A percentile compares a stretch with the other conserved stretches of the same genome.
Conservation (phyloP, 1,284 basidiomycete genomes). For the Rhizopogon parksii region DNA sequence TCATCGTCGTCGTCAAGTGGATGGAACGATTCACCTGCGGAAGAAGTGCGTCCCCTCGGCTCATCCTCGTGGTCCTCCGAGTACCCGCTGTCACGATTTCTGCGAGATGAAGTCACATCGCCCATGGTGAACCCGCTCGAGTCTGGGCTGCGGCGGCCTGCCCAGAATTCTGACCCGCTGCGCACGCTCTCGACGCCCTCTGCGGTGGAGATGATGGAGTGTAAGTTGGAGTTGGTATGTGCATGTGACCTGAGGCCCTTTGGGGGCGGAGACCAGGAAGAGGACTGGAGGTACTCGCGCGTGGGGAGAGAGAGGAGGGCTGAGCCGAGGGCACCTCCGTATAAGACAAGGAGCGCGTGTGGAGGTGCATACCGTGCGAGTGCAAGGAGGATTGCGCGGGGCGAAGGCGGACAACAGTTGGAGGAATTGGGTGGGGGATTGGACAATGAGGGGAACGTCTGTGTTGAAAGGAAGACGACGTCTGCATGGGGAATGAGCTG, state of each 20-base stretch:
- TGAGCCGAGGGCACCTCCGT: slow-evolving; percentile 70
- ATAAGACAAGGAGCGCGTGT: slow-evolving; percentile 69
- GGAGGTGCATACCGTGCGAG: slow-evolving; percentile 56
- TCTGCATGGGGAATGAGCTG: slow-evolving; percentile 75
- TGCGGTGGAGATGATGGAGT: slow-evolving; percentile 2
- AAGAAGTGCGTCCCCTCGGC: background rate
- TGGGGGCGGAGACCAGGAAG: slow-evolving; percentile 50
- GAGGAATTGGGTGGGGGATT: slow-evolving; percentile 39
- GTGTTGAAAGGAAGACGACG: slow-evolving; percentile 50
- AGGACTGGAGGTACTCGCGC: slow-evolving; percentile 75
- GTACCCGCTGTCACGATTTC: slow-evolving; percentile 17
- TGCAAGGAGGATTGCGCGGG: slow-evolving; percentile 69
- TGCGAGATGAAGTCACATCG: slow-evolving; percentile 16
- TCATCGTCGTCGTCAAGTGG: slow-evolving; percentile 26
- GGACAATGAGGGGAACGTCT: slow-evolving; percentile 19
- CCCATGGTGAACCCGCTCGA: slow-evolving; percentile 49
- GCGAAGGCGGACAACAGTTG: slow-evolving; percentile 46
- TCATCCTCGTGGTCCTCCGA: slow-evolving; percentile 6
- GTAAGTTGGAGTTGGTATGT: slow-evolving; percentile 15
- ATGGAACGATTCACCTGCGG: slow-evolving; percentile 23
- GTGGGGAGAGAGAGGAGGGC: slow-evolving; percentile 76
- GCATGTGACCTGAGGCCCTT: slow-evolving; percentile 11
- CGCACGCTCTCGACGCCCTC: slow-evolving; percentile 52
- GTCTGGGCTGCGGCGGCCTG: slow-evolving; percentile 45
- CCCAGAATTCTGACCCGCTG: slow-evolving; percentile 71